A percentile compares a stretch with the other conserved stretches of the same genome.
Conservation (phyloP, 163 green algal species). For the Scenedesmus sp. region DNA sequence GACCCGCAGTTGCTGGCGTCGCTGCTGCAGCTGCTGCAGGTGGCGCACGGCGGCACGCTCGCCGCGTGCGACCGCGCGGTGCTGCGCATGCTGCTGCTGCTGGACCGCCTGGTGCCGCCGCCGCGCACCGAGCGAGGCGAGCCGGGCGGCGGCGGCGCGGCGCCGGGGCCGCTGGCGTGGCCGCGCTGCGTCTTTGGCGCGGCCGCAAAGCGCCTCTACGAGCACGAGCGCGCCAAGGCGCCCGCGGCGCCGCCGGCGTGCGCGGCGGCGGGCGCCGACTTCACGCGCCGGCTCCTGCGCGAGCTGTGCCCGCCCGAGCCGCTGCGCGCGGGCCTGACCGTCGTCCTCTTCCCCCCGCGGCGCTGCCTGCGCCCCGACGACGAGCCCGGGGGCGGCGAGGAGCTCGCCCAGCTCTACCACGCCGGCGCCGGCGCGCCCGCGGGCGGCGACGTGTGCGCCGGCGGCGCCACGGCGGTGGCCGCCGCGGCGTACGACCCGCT, state of each 20-base stretch:
- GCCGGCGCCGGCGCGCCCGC: background rate
- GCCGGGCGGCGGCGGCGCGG: background rate
- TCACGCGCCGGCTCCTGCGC: background rate
- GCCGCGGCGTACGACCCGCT: slow-evolving; percentile 36
- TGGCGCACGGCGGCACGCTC: slow-evolving; percentile 20
- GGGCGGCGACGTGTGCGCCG: background rate
- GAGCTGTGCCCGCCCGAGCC: background rate
- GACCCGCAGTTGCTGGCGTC: slow-evolving; percentile 3
- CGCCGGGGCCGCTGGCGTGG: background rate
- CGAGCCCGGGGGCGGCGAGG: slow-evolving; percentile 7
- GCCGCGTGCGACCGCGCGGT: slow-evolving; percentile 16
- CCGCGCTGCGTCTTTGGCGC: slow-evolving; percentile 30
- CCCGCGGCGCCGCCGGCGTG: background rate
- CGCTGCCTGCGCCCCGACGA: slow-evolving; percentile 26
- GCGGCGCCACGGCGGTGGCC: background rate
- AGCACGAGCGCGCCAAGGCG: background rate
- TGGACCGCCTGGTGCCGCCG: slow-evolving; percentile 13
- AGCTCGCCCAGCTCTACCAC: slow-evolving; percentile 4
- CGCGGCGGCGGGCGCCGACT: background rate
- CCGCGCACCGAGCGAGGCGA: slow-evolving; percentile 12
- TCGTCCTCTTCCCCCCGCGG: slow-evolving; percentile 27
- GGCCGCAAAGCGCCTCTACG: slow-evolving; percentile 29
- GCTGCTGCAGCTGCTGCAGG: slow-evolving; percentile 44
- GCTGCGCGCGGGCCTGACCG: slow-evolving; percentile 26
- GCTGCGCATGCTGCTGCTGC: slow-evolving; percentile 21